phyloP scores from a whole-genome alignment of 176 grass and related monocot species.

The Avena insularis region DNA sequence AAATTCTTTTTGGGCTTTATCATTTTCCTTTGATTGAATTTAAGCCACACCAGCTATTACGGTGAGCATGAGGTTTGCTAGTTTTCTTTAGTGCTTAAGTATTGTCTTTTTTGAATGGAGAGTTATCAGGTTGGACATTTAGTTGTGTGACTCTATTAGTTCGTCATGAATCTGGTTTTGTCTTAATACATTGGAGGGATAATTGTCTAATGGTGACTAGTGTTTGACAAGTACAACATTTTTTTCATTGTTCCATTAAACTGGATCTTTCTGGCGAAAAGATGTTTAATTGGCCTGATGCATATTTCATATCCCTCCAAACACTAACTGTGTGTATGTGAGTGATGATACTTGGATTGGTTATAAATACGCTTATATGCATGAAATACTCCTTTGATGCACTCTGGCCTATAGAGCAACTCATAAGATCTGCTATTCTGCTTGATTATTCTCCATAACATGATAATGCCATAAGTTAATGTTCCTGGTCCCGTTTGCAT shows the following conservation, averaged over 20 bases:
- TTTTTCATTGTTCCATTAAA: slow-evolving; percentile 11
- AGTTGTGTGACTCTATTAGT: slow-evolving; percentile 15
- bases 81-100: slow-evolving; percentile 3
- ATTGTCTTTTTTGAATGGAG: not conserved
- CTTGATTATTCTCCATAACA: slow-evolving; percentile 28
- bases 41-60: not conserved
- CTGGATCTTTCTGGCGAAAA: not conserved
- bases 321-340: not conserved
- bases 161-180: slow-evolving; percentile 1
- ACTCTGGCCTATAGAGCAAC: not conserved
- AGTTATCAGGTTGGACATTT: slow-evolving; percentile 16
- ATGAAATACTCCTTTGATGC: slow-evolving; percentile 4
- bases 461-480: not conserved
- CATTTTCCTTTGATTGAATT: not conserved
- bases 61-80: not conserved
- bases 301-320: slow-evolving; percentile 8
- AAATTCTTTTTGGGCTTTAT: slow-evolving; percentile 28
- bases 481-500: not conserved
- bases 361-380: slow-evolving; percentile 17
- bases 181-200: slow-evolving; percentile 6
- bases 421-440: slow-evolving; percentile 18
- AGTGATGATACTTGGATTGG: slow-evolving; percentile 38
- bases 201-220: not conserved
- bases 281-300: slow-evolving; percentile 25
- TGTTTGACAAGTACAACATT: not conserved